These are phyloP conservation scores for Candida railenensis DNA, from an alignment of 805 yeast species.

Conservation along the genomic window DNA sequence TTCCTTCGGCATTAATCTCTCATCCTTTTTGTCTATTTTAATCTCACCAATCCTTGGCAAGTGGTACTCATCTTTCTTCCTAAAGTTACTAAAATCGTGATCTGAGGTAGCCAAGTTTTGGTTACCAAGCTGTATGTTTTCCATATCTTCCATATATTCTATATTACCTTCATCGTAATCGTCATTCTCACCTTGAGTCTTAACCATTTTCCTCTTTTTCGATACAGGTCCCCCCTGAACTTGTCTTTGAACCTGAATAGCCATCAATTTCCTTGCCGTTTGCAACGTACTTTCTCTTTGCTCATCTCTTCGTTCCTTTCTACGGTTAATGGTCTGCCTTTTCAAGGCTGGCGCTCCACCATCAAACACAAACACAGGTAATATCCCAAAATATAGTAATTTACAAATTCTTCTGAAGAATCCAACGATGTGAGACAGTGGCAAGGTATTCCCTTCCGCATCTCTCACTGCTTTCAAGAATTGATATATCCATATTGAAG, in stretches of 20 bases:
- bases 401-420: conserved; percentile 93
- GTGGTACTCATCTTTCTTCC: conserved; percentile 78
- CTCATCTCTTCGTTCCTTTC: conserved; percentile 75
- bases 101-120: background rate
- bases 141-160: conserved; percentile 17
- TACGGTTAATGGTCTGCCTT: conserved; percentile 67
- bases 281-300: conserved; percentile 64
- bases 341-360: conserved; percentile 91
- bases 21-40: conserved; percentile 55
- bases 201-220: conserved; percentile 3
- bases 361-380: conserved; percentile 90
- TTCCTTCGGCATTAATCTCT: conserved; percentile 69
- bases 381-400: conserved; percentile 78
- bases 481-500: conserved; percentile 98
- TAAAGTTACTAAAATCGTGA: conserved; percentile 27
- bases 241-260: conserved; percentile 69
- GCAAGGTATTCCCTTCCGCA: conserved; percentile 71
- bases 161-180: conserved; percentile 10
- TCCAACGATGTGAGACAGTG: conserved; percentile 89
- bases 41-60: conserved; percentile 64
- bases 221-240: conserved; percentile 3
- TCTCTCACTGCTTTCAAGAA: conserved; percentile 93
- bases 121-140: conserved; percentile 3
- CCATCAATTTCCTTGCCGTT: conserved; percentile 79
- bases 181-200: conserved; percentile 2